Evolutionary conservation across 1,284 basidiomycete genomes (phyloP).

Genomic region (Rhodotorula sp.): DNA sequence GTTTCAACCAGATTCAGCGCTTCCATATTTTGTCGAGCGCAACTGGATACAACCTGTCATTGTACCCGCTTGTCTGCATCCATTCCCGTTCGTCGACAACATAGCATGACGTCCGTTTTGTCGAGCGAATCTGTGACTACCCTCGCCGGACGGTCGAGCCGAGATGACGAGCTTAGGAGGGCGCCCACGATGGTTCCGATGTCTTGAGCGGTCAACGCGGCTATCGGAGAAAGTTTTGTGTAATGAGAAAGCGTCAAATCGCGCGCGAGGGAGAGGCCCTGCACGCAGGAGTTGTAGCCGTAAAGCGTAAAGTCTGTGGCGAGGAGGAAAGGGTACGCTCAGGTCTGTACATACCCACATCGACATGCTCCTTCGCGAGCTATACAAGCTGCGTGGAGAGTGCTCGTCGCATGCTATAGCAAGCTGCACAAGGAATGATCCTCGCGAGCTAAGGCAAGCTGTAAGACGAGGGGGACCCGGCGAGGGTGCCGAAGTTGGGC

Average conservation of each 20-base stretch:
- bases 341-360: neutral
- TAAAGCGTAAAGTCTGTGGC: slow-evolving; percentile 46
- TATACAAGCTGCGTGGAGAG: too few species aligned
- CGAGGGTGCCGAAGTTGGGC: slow-evolving; percentile 52
- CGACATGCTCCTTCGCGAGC: neutral
- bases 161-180: slow-evolving; percentile 55
- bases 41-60: too few species aligned
- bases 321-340: neutral
- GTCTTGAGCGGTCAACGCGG: slow-evolving; percentile 66
- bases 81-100: too few species aligned
- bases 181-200: slow-evolving; percentile 64
- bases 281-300: slow-evolving; percentile 51
- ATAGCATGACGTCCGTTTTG: too few species aligned
- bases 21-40: too few species aligned
- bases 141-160: slow-evolving; percentile 38
- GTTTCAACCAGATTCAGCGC: too few species aligned
- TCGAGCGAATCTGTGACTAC: too few species aligned
- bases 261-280: slow-evolving; percentile 55
- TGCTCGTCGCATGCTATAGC: too few species aligned
- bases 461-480: neutral
- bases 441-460: too few species aligned
- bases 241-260: slow-evolving; percentile 70
- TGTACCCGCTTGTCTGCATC: too few species aligned
- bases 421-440: too few species aligned
- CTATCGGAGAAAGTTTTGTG: slow-evolving; percentile 58